Base-by-base conservation (phyloP, 352 stramenopile genomes). In the Globisporangium carolinianum region DNA sequence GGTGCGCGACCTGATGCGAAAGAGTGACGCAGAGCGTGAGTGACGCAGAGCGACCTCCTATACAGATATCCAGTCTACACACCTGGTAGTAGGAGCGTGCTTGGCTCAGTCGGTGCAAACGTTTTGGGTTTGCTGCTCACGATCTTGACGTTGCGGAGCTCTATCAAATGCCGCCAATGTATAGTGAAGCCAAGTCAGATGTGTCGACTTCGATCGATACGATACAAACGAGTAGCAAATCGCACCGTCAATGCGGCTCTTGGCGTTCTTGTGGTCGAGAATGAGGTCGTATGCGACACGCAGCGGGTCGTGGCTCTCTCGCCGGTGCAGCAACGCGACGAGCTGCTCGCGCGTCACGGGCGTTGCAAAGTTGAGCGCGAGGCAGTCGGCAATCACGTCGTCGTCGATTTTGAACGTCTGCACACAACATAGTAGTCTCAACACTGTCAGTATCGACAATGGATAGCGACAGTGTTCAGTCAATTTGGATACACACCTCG, bases 201-300 rank as follows among this genome's bases (percentile, higher is more conserved):
- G 49, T 12, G 39, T 43, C 39, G 0, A 8, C 4, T 8, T 43
- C 7, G 7, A 43, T 43, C 39, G 11, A 11, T 17, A 18, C 57
- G 47, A n/a, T 41, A n/a, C 43, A 50, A 41, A 48, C 3, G 51
- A 46, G 6, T n/a, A 11, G 12, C 45, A 43, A 4, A 37, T 17
- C 38, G 45, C 42, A 93, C 83, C 83, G 54, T 91, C 79, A 36
- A 98, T 94, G 43, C 95, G 87, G 47, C 97, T 93, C 58, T 96
- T 92, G 6, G 95, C 96, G 53, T 98, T 97, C 73, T 99, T 98
- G 72, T 98, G 95, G 70, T 98, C 96, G 43, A 98, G 78, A 55
- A 98, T 96, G 6, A 99, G 76, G 66, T 99, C 96, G 69, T 99
- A 99, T 5, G 92, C 87, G 66, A 98, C 96, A 48, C 93, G 92